These are phyloP conservation scores for Neonectria punicea DNA, from an alignment of 2,329 filamentous ascomycete genomes.

Conservation along the genomic window DNA sequence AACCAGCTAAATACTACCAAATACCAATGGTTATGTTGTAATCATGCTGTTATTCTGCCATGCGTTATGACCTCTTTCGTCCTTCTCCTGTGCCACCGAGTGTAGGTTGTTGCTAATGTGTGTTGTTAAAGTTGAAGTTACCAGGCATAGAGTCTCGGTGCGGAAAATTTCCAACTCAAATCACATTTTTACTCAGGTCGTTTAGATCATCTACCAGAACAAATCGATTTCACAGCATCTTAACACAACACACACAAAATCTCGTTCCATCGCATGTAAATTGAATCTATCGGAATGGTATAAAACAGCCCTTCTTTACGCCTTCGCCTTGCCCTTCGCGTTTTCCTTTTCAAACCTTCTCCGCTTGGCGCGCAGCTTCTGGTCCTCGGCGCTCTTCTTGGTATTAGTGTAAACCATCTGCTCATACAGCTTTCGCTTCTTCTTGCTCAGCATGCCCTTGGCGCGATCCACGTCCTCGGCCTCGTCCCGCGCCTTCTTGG, in stretches of 20 bases:
- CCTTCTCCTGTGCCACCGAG: no score
- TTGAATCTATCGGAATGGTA: conserved; percentile 45
- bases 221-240: background rate
- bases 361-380: conserved; percentile 87
- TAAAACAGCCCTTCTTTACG: conserved; percentile 46
- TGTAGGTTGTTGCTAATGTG: conserved; percentile 15
- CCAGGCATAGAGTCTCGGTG: background rate
- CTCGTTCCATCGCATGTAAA: conserved; percentile 38
- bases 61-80: no score
- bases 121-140: conserved; percentile 34
- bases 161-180: conserved; percentile 4
- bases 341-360: conserved; percentile 83
- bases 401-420: conserved; percentile 97
- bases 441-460: conserved; percentile 98
- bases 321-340: conserved; percentile 53
- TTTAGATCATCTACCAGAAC: background rate
- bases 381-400: conserved; percentile 90
- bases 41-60: background rate
- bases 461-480: conserved; percentile 90
- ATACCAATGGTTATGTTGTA: no score
- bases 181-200: background rate
- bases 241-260: conserved; percentile 18
- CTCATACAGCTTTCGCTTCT: conserved; percentile 97
- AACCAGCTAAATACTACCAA: background rate
- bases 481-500: conserved; percentile 78